Base-by-base conservation (phyloP, 2,329 filamentous ascomycete genomes). In the Ascochyta viciae-villosae region DNA sequence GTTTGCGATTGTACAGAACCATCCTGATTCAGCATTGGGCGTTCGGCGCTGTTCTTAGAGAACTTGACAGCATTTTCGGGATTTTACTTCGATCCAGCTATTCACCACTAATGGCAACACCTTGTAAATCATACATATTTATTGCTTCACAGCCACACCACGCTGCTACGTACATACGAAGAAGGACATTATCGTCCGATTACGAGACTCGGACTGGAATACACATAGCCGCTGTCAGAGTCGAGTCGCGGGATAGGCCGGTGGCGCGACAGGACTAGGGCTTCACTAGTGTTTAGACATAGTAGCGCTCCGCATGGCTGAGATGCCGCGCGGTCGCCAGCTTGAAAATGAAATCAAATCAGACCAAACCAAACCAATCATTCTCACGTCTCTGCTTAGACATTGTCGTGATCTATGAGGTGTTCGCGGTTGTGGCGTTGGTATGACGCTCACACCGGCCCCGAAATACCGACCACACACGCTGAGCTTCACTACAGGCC, bases 111-210 rank as follows among this genome's bases (percentile, higher is more conserved):
- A 53, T 54, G 23, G 50, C 50, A 46, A 16, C 27, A 41, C 19
- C 26, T 27, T 53, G 39, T 49, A 44, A 41, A 52, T 44, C 31
- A 44, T 8, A 57, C 42, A 46, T 42, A 54, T 15, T 44, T 43
- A 33, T 47, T 37, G 33, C 45, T 22, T 33, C 26, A 50, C 38
- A 46, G 55, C 40, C 8, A 34, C 45, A 44, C 38, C 15, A 47
- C 26, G 55, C 50, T 50, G 55, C 42, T 58, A 58, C 40, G 55
- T 58, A 58, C 56, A 59, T 59, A 55, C n/a, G 50, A 50, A 35
- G 50, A 50, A 35, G 3, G 24, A 39, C 4, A 46, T 13, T 23
- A 16, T 56, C 53, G 39, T 48, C 47, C 38, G 43, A 22, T 42
- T 5, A 51, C 6, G 43, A 26, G 24, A 39, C 15, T 37, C 22